phyloP scores from a whole-genome alignment of 768 basidiomycete genomes.

The Macrocybe gigantea region DNA sequence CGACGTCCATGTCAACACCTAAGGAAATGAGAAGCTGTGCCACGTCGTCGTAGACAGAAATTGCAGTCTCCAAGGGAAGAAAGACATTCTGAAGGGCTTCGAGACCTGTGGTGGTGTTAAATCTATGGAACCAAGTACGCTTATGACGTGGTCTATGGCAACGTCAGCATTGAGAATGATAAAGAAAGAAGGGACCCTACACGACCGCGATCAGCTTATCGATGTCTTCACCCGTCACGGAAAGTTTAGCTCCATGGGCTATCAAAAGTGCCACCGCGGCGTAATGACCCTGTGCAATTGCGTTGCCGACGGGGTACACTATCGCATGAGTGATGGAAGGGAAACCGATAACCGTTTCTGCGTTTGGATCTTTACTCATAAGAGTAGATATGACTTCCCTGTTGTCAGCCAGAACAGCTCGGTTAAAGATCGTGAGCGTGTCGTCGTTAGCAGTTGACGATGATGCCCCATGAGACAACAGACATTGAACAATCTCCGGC shows the following conservation, averaged over 20 bases:
- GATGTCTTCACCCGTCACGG: constrained; percentile 28
- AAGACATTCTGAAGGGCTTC: constrained; percentile 19
- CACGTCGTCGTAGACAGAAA: constrained; percentile 29
- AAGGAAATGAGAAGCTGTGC: constrained; percentile 30
- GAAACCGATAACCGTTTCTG: constrained; percentile 30
- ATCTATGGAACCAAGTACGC: constrained; percentile 12
- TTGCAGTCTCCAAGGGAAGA: constrained; percentile 32
- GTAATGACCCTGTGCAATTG: constrained; percentile 26
- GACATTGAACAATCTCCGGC: constrained; percentile 29
- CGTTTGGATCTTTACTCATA: constrained; percentile 35
- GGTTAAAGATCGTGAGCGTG: constrained; percentile 36
- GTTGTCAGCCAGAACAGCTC: constrained; percentile 26
- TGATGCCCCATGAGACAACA: constrained; percentile 34
- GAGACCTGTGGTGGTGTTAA: constrained; percentile 11
- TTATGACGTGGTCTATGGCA: constrained; percentile 5
- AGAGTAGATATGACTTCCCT: constrained; percentile 34
- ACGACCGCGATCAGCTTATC: constrained; percentile 24
- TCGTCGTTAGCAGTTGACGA: constrained; percentile 33
- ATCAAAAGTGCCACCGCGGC: constrained; percentile 30
- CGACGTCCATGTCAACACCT: constrained; percentile 28
- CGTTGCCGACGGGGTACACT: constrained; percentile 31
- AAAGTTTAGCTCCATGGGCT: constrained; percentile 34
- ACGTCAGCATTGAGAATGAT: not conserved
- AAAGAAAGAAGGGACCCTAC: constrained; percentile 15
- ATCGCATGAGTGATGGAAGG: constrained; percentile 23